Percentiles rank a stretch among this genome's conserved stretches.
These are phyloP conservation scores for Malassezia cuniculi DNA, from an alignment of 1,284 basidiomycete genomes.

Conservation along the genomic window DNA sequence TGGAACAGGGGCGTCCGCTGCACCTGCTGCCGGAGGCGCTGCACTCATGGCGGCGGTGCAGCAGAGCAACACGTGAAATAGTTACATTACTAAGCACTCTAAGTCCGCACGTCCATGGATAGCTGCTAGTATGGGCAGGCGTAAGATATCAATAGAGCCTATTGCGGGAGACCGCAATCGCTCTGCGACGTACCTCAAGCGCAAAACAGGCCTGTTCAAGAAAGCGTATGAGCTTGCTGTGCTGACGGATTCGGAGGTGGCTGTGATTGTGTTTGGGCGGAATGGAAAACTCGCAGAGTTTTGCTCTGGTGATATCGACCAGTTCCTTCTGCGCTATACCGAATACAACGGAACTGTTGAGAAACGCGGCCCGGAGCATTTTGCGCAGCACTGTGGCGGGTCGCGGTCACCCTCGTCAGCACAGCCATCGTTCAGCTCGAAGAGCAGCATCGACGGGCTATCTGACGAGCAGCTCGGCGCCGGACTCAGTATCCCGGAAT, in stretches of 20 bases:
- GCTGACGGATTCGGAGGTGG: conserved; percentile 58
- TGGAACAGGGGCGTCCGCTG: no score
- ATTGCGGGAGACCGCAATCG: conserved; percentile 79
- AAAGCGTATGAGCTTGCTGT: conserved; percentile 79
- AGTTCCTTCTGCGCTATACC: conserved; percentile 28
- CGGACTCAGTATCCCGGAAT: no score
- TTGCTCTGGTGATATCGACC: conserved; percentile 33
- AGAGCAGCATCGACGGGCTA: no score
- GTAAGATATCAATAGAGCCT: conserved; percentile 80
- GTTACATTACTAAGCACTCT: no score
- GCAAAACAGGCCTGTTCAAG: conserved; percentile 78
- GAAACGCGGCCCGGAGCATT: conserved; percentile 7
- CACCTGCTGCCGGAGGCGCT: no score
- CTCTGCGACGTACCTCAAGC: conserved; percentile 79
- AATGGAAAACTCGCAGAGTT: conserved; percentile 39
- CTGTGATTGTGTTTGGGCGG: conserved; percentile 57
- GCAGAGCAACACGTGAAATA: no score
- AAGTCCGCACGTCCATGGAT: no score
- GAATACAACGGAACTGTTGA: conserved; percentile 15
- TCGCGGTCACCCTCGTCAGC: no score
- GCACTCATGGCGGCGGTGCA: no score
- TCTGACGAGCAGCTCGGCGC: no score
- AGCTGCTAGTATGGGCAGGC: conserved; percentile 58
- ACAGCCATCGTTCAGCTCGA: no score
- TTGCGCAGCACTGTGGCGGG: not conserved